Base-by-base conservation (phyloP, 176 grass and related monocot genomes). In the Oryza nivara region DNA sequence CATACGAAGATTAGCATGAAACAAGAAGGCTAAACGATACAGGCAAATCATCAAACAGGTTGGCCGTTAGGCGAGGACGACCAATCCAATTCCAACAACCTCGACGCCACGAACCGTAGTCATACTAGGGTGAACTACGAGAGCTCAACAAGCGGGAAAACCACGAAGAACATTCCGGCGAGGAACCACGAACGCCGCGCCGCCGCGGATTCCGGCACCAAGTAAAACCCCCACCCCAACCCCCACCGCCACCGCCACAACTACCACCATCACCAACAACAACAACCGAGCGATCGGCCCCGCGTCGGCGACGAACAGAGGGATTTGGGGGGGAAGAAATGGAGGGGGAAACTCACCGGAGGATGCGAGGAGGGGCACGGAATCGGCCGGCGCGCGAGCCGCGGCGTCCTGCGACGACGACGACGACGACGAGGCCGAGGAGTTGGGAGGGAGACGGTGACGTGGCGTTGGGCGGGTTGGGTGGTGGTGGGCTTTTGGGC, bases 131-230 rank as follows among this genome's bases (percentile, higher is more conserved):
- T 3, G 16, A 54, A 54, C 16, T 6, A 58, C 17, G 52, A 7
- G 6, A 30, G 15, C 36, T 11, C 28, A 9, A 77, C 9, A 20
- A 54, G 49, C 49, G 51, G 9, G 65, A 12, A 12, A 11, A 71
- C 76, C n/a, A 66, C 22, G 20, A 7, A 22, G 0, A 74, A 67
- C 20, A 54, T 58, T 25, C 72, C 70, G 20, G 25, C 1, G 7
- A 74, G 3, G 10, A 47, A 67, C 14, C 80, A 65, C n/a, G 72
- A 48, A 76, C 16, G 11, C 47, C 2, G 4, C 54, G n/a, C 3
- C 43, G 66, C 52, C 7, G 56, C 56, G 52, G 77, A 85, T 89
- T 75, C 71, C 71, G 41, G 70, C 19, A 13, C 47, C 48, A 44
- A 63, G 30, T 7, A 56, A 56, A 61, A 72, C 16, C 69, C n/a